A percentile compares a stretch with the other conserved stretches of the same genome.
These are phyloP conservation scores for Cucumis melo DNA, from an alignment of 306 rosid genomes.

Conservation along the genomic window DNA sequence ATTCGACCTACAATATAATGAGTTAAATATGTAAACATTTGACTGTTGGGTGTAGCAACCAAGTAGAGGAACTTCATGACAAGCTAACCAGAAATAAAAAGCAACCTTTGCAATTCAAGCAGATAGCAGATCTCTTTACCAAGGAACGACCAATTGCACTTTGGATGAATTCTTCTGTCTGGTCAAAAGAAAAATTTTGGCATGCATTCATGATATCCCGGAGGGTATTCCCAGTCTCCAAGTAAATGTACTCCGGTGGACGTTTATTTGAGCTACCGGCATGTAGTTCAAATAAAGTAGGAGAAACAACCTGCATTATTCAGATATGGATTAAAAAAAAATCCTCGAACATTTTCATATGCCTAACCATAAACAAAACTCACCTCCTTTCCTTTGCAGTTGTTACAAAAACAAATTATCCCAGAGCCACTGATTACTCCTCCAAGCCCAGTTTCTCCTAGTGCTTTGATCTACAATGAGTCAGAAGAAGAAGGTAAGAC, in stretches of 20 bases:
- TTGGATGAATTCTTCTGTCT: constrained; percentile 39
- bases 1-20: constrained; percentile 21
- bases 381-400: constrained; percentile 57
- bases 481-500: neutral
- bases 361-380: constrained; percentile 10
- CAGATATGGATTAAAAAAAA: neutral
- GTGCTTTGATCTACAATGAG: constrained; percentile 32
- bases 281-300: constrained; percentile 71
- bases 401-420: constrained; percentile 45
- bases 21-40: neutral
- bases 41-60: neutral
- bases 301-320: constrained; percentile 48
- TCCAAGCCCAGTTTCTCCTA: constrained; percentile 40
- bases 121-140: constrained; percentile 39
- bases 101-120: constrained; percentile 73
- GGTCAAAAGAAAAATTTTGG: constrained; percentile 20
- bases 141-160: constrained; percentile 38
- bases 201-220: constrained; percentile 69
- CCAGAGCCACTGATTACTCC: constrained; percentile 56
- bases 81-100: constrained; percentile 7
- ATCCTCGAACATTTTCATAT: neutral
- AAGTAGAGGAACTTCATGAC: neutral
- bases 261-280: constrained; percentile 80
- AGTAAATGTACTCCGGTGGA: constrained; percentile 66
- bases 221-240: constrained; percentile 57